phyloP scores from a whole-genome alignment of 352 stramenopile genomes.

The Albugo candida region DNA sequence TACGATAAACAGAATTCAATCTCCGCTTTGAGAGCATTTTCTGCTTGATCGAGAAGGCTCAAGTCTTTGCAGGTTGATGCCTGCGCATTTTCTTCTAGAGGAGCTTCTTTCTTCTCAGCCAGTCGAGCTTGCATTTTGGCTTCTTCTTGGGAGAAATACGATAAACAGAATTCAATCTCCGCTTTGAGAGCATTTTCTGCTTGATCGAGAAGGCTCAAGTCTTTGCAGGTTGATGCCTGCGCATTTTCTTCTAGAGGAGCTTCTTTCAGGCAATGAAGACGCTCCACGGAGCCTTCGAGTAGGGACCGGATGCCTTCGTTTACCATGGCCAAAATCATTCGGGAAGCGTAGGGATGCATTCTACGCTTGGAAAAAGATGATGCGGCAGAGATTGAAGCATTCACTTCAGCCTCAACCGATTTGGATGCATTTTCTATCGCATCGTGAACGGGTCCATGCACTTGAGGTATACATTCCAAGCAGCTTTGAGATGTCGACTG shows the following conservation, averaged over 20 bases:
- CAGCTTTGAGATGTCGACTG: conserved; percentile 10
- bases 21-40: conserved; percentile 21
- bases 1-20: conserved; percentile 26
- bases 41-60: background rate
- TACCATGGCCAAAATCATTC: conserved; percentile 31
- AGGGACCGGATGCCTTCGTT: conserved; percentile 37
- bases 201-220: background rate
- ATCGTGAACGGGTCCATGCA: conserved; percentile 61
- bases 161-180: conserved; percentile 28
- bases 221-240: background rate
- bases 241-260: too few relatives aligned
- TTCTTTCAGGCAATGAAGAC: conserved; percentile 9
- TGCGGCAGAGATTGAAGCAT: too few relatives aligned
- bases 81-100: too few relatives aligned
- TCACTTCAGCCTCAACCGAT: conserved; percentile 54
- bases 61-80: background rate
- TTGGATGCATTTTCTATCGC: conserved; percentile 43
- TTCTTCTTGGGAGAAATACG: conserved; percentile 41
- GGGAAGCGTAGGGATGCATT: conserved; percentile 40
- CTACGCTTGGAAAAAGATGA: too few relatives aligned
- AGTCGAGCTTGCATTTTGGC: conserved; percentile 26
- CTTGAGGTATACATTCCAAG: conserved; percentile 51
- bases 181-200: conserved; percentile 13
- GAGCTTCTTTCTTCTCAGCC: too few relatives aligned
- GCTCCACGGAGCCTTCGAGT: conserved; percentile 29